Evolutionary conservation across 768 basidiomycete genomes (phyloP).

Genomic region (Hysterangium stoloniferum): DNA sequence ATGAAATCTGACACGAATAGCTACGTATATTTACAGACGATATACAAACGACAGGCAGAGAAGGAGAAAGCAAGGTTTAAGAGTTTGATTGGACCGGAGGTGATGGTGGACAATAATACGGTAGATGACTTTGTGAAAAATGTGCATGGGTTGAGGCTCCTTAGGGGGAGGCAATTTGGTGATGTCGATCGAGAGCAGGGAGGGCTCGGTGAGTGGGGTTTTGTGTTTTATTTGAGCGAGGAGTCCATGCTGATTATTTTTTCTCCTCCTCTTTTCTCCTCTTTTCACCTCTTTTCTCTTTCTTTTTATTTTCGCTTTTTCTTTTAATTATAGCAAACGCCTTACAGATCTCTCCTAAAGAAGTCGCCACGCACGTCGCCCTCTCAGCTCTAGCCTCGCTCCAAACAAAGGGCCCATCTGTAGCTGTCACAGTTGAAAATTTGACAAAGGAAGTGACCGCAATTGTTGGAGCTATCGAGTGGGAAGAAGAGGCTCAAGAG

Average conservation of each 20-base stretch:
- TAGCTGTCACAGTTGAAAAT: slow-evolving; percentile 38
- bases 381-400: slow-evolving; percentile 49
- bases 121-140: slow-evolving; percentile 77
- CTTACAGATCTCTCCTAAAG: slow-evolving; percentile 38
- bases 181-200: slow-evolving; percentile 41
- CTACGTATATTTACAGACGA: slow-evolving; percentile 77
- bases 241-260: background rate
- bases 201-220: slow-evolving; percentile 42
- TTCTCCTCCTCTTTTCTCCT: slow-evolving; percentile 9
- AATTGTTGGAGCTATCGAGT: slow-evolving; percentile 41
- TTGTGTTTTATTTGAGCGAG: background rate
- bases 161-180: slow-evolving; percentile 59
- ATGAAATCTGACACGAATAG: slow-evolving; percentile 87
- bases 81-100: slow-evolving; percentile 25
- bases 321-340: slow-evolving; percentile 30
- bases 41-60: slow-evolving; percentile 75
- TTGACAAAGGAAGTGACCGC: slow-evolving; percentile 44
- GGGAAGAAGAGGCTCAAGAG: slow-evolving; percentile 39
- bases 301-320: slow-evolving; percentile 6
- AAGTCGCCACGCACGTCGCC: slow-evolving; percentile 63
- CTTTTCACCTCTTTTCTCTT: slow-evolving; percentile 5
- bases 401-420: slow-evolving; percentile 20
- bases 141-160: slow-evolving; percentile 60
- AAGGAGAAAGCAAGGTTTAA: slow-evolving; percentile 49
- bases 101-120: slow-evolving; percentile 40